phyloP scores from a whole-genome alignment of 495 filamentous ascomycete species.

The Rusavskia elegans region DNA sequence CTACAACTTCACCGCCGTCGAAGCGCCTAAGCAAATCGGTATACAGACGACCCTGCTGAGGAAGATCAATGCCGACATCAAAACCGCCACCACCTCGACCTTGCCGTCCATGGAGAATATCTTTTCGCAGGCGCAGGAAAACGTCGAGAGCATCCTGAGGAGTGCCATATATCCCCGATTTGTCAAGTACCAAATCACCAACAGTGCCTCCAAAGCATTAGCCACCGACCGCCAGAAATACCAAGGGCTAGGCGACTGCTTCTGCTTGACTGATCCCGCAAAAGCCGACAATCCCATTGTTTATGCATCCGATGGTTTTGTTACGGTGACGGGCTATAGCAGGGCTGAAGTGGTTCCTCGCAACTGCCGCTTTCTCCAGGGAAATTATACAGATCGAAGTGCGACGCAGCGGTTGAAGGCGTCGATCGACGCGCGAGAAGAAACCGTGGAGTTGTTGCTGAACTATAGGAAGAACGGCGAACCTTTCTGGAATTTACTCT shows the following conservation, averaged over 20 bases:
- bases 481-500: slow-evolving; percentile 40
- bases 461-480: slow-evolving; percentile 36
- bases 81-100: slow-evolving; percentile 18
- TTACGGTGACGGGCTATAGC: slow-evolving; percentile 29
- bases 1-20: slow-evolving; percentile 22
- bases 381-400: slow-evolving; percentile 25
- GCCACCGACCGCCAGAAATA: slow-evolving; percentile 19
- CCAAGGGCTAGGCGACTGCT: slow-evolving; percentile 27
- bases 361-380: slow-evolving; percentile 37
- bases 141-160: slow-evolving; percentile 27
- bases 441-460: slow-evolving; percentile 33
- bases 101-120: slow-evolving; percentile 28
- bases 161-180: slow-evolving; percentile 33
- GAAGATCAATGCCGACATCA: slow-evolving; percentile 25
- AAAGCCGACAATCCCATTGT: slow-evolving; percentile 34
- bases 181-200: slow-evolving; percentile 28
- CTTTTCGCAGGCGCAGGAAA: slow-evolving; percentile 25
- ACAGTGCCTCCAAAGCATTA: slow-evolving; percentile 23
- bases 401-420: slow-evolving; percentile 24
- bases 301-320: slow-evolving; percentile 34
- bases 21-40: slow-evolving; percentile 25
- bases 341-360: slow-evolving; percentile 29
- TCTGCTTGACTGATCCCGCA: slow-evolving; percentile 26
- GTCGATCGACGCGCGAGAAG: slow-evolving; percentile 24
- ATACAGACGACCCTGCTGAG: slow-evolving; percentile 19